A percentile compares a stretch with the other conserved stretches of the same genome.
Evolutionary conservation across 139 green algal species (phyloP).

Genomic region (Closterium sp.): DNA sequence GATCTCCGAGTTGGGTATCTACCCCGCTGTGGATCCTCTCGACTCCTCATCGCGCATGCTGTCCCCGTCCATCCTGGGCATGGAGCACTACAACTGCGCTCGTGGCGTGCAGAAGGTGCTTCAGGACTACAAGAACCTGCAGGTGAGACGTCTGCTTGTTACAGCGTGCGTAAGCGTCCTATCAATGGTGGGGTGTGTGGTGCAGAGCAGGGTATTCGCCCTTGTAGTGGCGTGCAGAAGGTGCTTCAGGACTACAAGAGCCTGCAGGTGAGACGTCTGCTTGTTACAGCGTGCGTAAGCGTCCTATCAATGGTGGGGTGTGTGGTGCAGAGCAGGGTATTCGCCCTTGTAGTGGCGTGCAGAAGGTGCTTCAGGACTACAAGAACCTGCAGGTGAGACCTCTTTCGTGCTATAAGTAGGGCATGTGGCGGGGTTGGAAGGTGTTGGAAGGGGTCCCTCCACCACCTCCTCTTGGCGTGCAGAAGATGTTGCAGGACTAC

Average conservation of each 20-base stretch:
- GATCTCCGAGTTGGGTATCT: constrained; percentile 99
- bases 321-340: too few species aligned
- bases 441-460: too few species aligned
- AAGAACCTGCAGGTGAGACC: constrained; percentile 56
- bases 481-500: too few species aligned
- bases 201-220: too few species aligned
- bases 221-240: constrained; percentile 84
- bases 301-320: too few species aligned
- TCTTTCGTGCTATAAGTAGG: too few species aligned
- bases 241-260: constrained; percentile 85
- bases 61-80: constrained; percentile 86
- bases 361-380: constrained; percentile 93
- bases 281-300: too few species aligned
- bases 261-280: constrained; percentile 32
- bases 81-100: constrained; percentile 93
- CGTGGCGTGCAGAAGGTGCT: constrained; percentile 98
- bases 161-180: too few species aligned
- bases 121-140: constrained; percentile 74
- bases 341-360: constrained; percentile 67
- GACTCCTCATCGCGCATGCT: constrained; percentile 99
- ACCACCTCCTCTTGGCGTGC: too few species aligned
- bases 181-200: too few species aligned
- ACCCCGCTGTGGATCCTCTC: constrained; percentile 98
- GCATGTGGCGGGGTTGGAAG: too few species aligned
- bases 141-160: constrained; percentile 2